These are phyloP conservation scores for Colletotrichum cereale DNA, from an alignment of 2,329 filamentous ascomycete species.

Conservation along the genomic window DNA sequence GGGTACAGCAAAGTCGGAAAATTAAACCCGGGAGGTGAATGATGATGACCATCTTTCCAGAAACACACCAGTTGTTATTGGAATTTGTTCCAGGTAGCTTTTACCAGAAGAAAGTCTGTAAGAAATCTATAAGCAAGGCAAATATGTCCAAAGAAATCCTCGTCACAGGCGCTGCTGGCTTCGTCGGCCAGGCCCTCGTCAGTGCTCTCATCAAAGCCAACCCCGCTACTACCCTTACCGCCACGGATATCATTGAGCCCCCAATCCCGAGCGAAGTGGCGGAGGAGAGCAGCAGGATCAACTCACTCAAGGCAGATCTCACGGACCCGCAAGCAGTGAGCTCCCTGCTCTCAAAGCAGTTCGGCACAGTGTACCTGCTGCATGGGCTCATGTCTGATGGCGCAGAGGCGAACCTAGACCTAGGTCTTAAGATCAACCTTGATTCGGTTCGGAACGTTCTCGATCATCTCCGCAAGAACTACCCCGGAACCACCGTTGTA, in stretches of 20 bases:
- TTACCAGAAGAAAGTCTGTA: background rate
- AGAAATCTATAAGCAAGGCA: too few relatives aligned
- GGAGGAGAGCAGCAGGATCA: slow-evolving; percentile 42
- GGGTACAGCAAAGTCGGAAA: slow-evolving; percentile 25
- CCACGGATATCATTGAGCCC: slow-evolving; percentile 69
- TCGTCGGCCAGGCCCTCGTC: slow-evolving; percentile 73
- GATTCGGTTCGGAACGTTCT: slow-evolving; percentile 67
- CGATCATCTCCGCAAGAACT: slow-evolving; percentile 60
- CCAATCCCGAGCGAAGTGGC: slow-evolving; percentile 59
- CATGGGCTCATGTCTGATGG: slow-evolving; percentile 75
- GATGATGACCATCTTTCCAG: background rate
- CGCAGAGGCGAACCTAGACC: slow-evolving; percentile 69
- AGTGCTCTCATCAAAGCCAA: slow-evolving; percentile 63
- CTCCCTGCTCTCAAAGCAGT: slow-evolving; percentile 47
- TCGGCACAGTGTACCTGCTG: slow-evolving; percentile 67
- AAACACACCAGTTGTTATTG: background rate
- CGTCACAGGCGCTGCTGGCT: slow-evolving; percentile 74
- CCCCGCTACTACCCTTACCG: slow-evolving; percentile 57
- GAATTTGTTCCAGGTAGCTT: background rate
- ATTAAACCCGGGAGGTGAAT: background rate
- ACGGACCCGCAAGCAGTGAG: slow-evolving; percentile 49
- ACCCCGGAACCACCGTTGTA: slow-evolving; percentile 65
- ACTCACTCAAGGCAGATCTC: slow-evolving; percentile 48
- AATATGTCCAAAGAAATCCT: slow-evolving; percentile 57
- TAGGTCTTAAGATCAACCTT: slow-evolving; percentile 68